Evolutionary conservation across 2,329 filamentous ascomycete species (phyloP).

Genomic region (Exophiala bonariae): DNA sequence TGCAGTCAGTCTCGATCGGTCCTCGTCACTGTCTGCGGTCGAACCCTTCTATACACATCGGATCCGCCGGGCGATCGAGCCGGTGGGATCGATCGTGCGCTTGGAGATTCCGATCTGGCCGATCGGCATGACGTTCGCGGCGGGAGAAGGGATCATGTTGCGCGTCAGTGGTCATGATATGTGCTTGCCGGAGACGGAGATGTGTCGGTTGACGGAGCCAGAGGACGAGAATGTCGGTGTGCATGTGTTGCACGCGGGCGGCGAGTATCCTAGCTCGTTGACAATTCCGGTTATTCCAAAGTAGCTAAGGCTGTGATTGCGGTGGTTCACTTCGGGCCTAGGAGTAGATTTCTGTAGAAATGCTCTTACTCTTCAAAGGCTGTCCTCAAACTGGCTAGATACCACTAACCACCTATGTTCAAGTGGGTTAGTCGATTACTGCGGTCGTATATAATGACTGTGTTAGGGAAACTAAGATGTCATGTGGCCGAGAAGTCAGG

Average conservation of each 20-base stretch:
- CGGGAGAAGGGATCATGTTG: constrained; percentile 36
- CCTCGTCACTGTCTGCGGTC: constrained; percentile 11
- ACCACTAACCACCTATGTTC: no score
- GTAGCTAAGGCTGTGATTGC: no score
- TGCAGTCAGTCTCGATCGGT: constrained; percentile 34
- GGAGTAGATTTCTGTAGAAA: no score
- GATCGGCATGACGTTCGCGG: constrained; percentile 48
- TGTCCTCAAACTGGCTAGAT: no score
- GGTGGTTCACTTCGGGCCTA: no score
- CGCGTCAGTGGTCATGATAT: constrained; percentile 36
- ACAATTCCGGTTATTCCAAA: not conserved
- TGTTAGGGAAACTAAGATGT: no score
- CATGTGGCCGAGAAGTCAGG: no score
- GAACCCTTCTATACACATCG: constrained; percentile 41
- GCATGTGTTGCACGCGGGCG: not conserved
- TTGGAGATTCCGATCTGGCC: constrained; percentile 52
- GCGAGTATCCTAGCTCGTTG: not conserved
- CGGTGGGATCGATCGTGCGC: constrained; percentile 41
- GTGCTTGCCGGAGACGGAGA: constrained; percentile 38
- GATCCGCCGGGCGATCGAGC: constrained; percentile 40
- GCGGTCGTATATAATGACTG: no score
- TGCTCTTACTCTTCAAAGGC: no score
- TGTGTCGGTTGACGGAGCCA: not conserved
- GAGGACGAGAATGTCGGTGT: not conserved
- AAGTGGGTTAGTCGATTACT: no score